Percentiles rank a stretch among this genome's conserved stretches.
Evolutionary conservation across 352 stramenopile species (phyloP).

Genomic region (Globisporangium okanoganense): DNA sequence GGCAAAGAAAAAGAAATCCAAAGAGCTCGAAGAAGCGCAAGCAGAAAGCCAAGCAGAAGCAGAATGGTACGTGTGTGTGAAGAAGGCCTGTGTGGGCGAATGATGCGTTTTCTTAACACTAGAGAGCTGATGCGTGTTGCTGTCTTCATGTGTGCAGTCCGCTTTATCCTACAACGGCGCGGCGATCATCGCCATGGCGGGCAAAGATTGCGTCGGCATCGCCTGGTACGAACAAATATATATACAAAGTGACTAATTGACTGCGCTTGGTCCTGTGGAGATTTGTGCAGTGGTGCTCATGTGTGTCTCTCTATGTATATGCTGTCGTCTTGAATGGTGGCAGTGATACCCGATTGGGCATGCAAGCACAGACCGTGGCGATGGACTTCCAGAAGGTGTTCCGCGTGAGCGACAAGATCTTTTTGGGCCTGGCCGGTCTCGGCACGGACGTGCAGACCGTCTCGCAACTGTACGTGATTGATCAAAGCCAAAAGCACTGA

Average conservation of each 20-base stretch:
- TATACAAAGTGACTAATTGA: neutral
- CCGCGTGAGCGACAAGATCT: slow-evolving; percentile 95
- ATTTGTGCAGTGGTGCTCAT: neutral
- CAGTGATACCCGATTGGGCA: slow-evolving; percentile 95
- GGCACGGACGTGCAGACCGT: slow-evolving; percentile 98
- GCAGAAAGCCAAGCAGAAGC: neutral
- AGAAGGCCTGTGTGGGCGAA: neutral
- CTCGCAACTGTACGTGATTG: slow-evolving; percentile 76
- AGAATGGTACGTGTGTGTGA: slow-evolving; percentile 33
- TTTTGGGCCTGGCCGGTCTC: slow-evolving; percentile 96
- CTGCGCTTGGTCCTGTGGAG: neutral
- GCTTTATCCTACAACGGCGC: slow-evolving; percentile 98
- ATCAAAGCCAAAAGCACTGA: neutral
- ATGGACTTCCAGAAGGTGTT: slow-evolving; percentile 99
- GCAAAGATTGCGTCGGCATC: slow-evolving; percentile 99
- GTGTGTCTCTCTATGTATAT: neutral
- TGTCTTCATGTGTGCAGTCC: slow-evolving; percentile 28
- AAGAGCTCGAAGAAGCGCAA: slow-evolving; percentile 1
- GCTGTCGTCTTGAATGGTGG: neutral
- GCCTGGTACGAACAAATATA: slow-evolving; percentile 59
- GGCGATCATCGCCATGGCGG: slow-evolving; percentile 98
- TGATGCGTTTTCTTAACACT: neutral
- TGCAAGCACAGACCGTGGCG: slow-evolving; percentile 96
- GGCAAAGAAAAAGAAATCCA: slow-evolving; percentile 14
- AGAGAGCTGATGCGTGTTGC: neutral